Base-by-base conservation (phyloP, 345 rosid genomes). In the Heritiera littoralis region DNA sequence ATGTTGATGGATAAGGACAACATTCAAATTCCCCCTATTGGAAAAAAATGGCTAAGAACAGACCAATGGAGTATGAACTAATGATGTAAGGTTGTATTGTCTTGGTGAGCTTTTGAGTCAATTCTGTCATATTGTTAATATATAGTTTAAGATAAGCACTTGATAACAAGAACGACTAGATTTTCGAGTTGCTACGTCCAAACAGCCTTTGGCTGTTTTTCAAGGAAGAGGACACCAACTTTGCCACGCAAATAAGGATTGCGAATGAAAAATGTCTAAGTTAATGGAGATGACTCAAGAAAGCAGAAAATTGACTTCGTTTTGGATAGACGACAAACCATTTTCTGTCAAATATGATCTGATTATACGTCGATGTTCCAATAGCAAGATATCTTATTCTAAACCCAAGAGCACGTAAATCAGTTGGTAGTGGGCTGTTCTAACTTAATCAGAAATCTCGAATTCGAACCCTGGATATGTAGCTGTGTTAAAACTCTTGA, bases 201-300 rank as follows among this genome's bases (percentile, higher is more conserved):
- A 20, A 23, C 32, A 59, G 64, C 35, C 13, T 23, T 59, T 59
- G 9, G 35, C 38, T 51, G 15, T 35, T 35, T 35, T 2, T 35
- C 3, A 35, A 35, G 38, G 38, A 3, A 35, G 2, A 35, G 38
- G 1, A 35, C 23, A 14, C 76, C 55, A 69, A 48, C 23, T 72
- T 66, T 59, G 45, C 66, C 66, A 51, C 66, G 66, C 71, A 51
- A 49, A n/a, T 38, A 23, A 65, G 66, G 52, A 51, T 30, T n/a
- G 1, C 30, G 54, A 58, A 54, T 54, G 13, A 54, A 35, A 11
- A 46, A 17, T 35, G 41, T 20, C 55, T 51, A 23, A 64, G 59
- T 40, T 78, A 79, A 80, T 81, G 86, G 86, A 51, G 83, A 67
- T 77, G 84, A 67, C 74, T 80, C 86, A 56, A 52, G 68, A 45